These are phyloP conservation scores for Hirschioporus abietinus DNA, from an alignment of 768 basidiomycete genomes.

Conservation along the genomic window DNA sequence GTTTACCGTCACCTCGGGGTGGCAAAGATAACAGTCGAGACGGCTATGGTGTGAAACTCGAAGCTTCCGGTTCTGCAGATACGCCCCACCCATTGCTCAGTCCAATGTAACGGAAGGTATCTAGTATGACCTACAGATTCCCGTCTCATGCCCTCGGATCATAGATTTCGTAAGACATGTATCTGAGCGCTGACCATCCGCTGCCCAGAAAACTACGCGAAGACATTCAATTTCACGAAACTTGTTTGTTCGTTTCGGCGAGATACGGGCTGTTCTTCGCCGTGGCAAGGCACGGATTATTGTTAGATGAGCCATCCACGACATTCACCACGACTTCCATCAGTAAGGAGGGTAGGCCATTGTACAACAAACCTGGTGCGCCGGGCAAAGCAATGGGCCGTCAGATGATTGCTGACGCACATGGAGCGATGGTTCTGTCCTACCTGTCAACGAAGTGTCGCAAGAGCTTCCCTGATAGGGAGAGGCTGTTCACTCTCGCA, in stretches of 20 bases:
- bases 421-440: constrained; percentile 13
- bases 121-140: too few relatives aligned
- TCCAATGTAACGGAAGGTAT: too few relatives aligned
- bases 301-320: constrained; percentile 62
- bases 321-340: constrained; percentile 42
- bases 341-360: constrained; percentile 62
- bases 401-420: neutral
- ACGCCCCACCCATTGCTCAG: too few relatives aligned
- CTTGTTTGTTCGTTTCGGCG: neutral
- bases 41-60: too few relatives aligned
- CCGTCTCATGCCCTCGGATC: too few relatives aligned
- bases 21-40: too few relatives aligned
- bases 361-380: constrained; percentile 76
- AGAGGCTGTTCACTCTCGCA: constrained; percentile 77
- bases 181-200: too few relatives aligned
- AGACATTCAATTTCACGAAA: neutral
- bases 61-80: too few relatives aligned
- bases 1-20: too few relatives aligned
- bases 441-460: constrained; percentile 78
- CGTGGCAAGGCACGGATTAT: too few relatives aligned
- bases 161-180: too few relatives aligned
- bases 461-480: constrained; percentile 79
- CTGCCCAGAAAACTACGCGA: too few relatives aligned
- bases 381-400: neutral
- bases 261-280: neutral